Evolutionary conservation across 2,329 filamentous ascomycete species (phyloP).

Genomic region (Fusarium praegraminearum): DNA sequence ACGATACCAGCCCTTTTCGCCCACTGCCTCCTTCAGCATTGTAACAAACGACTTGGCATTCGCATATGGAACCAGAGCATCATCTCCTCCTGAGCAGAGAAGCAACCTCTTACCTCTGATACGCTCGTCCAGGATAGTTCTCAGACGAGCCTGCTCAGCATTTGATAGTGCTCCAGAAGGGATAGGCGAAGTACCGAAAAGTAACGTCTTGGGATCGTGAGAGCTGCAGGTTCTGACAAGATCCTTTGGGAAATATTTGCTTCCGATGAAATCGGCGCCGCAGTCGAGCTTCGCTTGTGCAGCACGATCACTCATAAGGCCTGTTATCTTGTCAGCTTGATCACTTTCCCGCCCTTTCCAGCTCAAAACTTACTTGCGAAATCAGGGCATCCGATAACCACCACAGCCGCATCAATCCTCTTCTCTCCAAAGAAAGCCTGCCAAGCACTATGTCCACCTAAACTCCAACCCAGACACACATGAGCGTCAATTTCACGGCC

Average conservation of each 20-base stretch:
- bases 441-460: constrained; percentile 92
- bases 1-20: constrained; percentile 60
- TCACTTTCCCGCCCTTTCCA: not conserved
- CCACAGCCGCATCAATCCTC: constrained; percentile 80
- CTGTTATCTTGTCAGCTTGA: constrained; percentile 47
- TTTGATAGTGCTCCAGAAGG: constrained; percentile 49
- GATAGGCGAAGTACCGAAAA: constrained; percentile 68
- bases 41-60: constrained; percentile 68
- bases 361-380: constrained; percentile 69
- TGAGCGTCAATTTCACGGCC: constrained; percentile 68
- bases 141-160: constrained; percentile 59
- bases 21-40: constrained; percentile 68
- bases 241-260: constrained; percentile 77
- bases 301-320: constrained; percentile 82
- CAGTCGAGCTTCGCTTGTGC: constrained; percentile 69
- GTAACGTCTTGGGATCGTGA: constrained; percentile 79
- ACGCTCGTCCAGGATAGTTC: constrained; percentile 59
- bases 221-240: constrained; percentile 73
- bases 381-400: constrained; percentile 91
- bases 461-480: constrained; percentile 82
- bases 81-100: constrained; percentile 72
- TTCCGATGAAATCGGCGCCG: constrained; percentile 77
- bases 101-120: constrained; percentile 74
- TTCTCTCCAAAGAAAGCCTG: constrained; percentile 82
- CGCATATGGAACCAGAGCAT: constrained; percentile 79